Percentiles rank a stretch among this genome's conserved stretches.
phyloP scores from a whole-genome alignment of 2,329 filamentous ascomycete species.

The Penicillium sp. region DNA sequence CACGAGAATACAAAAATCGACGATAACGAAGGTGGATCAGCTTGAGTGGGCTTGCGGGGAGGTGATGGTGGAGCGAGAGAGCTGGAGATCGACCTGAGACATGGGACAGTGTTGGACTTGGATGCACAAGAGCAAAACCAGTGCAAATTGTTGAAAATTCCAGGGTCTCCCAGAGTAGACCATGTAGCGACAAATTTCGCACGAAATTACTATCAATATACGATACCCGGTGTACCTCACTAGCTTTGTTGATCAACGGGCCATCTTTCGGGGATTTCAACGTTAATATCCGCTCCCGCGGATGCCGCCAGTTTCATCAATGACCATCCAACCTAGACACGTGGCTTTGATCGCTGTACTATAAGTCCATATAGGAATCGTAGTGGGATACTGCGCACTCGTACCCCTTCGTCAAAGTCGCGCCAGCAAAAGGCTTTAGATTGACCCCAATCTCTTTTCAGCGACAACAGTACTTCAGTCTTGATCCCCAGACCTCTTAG shows the following conservation, averaged over 20 bases:
- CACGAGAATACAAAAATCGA: neutral
- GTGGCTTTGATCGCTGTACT: neutral
- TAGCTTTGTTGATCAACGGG: neutral
- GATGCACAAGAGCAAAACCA: neutral
- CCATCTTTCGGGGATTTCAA: neutral
- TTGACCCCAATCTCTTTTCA: neutral
- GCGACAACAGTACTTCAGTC: neutral
- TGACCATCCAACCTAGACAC: neutral
- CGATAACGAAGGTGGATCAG: neutral
- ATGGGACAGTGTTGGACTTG: neutral
- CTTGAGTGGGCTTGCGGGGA: neutral
- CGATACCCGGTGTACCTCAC: neutral
- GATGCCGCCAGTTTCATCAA: neutral
- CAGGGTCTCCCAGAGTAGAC: neutral
- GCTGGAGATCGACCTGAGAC: neutral
- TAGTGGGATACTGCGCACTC: neutral
- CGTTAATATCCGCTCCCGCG: neutral
- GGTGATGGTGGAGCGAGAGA: neutral
- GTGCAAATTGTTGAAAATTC: neutral
- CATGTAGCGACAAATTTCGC: neutral
- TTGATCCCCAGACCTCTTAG: neutral
- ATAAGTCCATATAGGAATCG: too few relatives aligned
- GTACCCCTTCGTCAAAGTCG: too few relatives aligned
- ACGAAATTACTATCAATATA: neutral
- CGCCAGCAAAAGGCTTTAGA: too few relatives aligned